Conservation (phyloP, 2,329 filamentous ascomycete genomes). For the Corinectria fuckeliana region DNA sequence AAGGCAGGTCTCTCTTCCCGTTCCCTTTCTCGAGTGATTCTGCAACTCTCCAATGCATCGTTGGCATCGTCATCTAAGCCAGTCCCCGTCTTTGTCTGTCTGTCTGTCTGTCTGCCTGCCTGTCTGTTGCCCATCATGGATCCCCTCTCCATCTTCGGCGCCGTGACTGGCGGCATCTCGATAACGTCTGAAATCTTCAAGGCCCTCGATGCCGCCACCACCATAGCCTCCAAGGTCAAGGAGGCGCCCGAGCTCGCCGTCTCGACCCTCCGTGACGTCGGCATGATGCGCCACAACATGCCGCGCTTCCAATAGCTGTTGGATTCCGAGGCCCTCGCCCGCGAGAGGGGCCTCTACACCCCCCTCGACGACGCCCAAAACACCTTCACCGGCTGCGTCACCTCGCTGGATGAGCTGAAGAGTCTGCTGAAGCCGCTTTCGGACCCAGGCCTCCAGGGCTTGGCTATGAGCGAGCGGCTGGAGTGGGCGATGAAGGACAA, state of each 20-base stretch:
- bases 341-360: background rate
- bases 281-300: constrained; percentile 7
- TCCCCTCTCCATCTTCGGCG: constrained; percentile 6
- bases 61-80: background rate
- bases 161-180: constrained; percentile 6
- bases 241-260: background rate
- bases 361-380: background rate
- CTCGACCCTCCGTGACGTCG: background rate
- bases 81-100: background rate
- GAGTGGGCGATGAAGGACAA: constrained; percentile 6
- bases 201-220: constrained; percentile 1
- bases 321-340: background rate
- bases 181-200: constrained; percentile 3
- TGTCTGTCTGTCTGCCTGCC: too few species aligned
- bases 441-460: background rate
- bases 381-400: constrained; percentile 2
- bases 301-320: constrained; percentile 1
- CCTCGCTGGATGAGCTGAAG: background rate
- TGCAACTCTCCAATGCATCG: background rate
- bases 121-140: background rate
- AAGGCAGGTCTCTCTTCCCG: background rate
- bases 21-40: background rate
- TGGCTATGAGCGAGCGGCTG: constrained; percentile 1
- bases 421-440: background rate
- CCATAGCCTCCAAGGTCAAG: constrained; percentile 1